Base-by-base conservation (phyloP, 1,139 yeast genomes). In the Candida labiduridarum region DNA sequence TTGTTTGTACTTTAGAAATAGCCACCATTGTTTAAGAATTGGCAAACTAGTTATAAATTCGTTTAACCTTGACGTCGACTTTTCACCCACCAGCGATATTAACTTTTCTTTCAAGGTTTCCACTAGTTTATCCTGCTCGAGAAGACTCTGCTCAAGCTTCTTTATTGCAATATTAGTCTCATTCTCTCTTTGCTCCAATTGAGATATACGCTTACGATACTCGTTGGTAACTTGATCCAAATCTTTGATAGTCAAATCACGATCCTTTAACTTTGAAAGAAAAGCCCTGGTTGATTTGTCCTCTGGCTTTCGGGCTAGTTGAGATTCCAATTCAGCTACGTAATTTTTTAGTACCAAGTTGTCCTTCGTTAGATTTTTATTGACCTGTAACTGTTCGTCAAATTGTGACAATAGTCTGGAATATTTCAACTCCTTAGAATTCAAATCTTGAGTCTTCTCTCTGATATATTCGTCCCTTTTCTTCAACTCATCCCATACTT, bases 1-100 rank as follows among this genome's bases (percentile, higher is more conserved):
- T 34, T 65, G 59, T 49, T 60, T 65, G 45, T 71, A 70, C 43
- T 64, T 63, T 54, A 57, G 63, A 46, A 60, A 67, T 46, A 61
- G 52, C 44, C 63, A 64, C 52, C 68, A 67, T 48, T 72, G 75
- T 48, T 68, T 71, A 14, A 72, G 49, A 36, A 72, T 61, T 2
- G 78, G 78, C 15, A 72, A 51, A 39, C 61, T 64, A 6, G 52
- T 41, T 16, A 71, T 5, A 43, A 70, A 65, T 16, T 50, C 48
- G 14, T 55, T 56, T 14, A 64, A 46, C 8, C 29, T 41, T 2
- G 35, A 15, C 12, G 31, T 8, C 3, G 19, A 16, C 10, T 14
- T 4, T 39, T 43, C 22, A 11, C 45, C 25, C 22, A 44, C 50
- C 16, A 52, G 56, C 3, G 35, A 19, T 3, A 40, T 4, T 15